A percentile compares a stretch with the other conserved stretches of the same genome.
Evolutionary conservation across 1,284 basidiomycete genomes (phyloP).

Genomic region (Irpex sp.): DNA sequence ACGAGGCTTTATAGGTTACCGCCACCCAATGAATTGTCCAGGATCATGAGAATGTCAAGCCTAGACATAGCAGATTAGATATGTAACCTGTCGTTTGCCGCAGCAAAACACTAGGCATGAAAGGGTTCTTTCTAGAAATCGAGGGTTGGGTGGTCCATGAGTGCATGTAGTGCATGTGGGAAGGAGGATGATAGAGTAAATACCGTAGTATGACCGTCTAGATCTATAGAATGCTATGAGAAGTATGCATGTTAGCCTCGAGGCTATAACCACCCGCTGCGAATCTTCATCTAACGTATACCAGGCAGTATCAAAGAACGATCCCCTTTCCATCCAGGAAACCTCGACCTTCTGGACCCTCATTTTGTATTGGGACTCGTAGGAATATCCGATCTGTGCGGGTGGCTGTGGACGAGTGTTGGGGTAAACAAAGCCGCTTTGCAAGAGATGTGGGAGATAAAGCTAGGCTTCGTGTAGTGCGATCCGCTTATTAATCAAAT

Average conservation of each 20-base stretch:
- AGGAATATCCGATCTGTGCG: neutral
- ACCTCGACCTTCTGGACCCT: neutral
- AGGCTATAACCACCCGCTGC: neutral
- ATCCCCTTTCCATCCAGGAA: neutral
- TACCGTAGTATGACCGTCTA: neutral
- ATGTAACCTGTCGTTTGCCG: too few species aligned
- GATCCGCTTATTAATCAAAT: neutral
- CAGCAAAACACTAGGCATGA: too few species aligned
- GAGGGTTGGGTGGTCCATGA: neutral
- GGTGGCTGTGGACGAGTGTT: conserved; percentile 3
- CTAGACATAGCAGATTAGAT: too few species aligned
- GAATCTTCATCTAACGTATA: neutral
- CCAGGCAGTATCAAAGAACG: neutral
- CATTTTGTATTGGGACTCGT: neutral
- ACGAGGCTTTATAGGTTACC: neutral
- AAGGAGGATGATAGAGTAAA: neutral
- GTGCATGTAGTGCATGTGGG: neutral
- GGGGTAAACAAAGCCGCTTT: neutral
- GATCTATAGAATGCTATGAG: neutral
- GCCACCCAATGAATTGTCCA: too few species aligned
- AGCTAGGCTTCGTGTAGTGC: neutral
- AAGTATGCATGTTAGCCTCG: neutral
- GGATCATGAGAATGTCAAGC: too few species aligned
- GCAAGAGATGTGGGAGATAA: neutral
- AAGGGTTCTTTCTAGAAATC: neutral